Conservation (phyloP, 805 yeast genomes). For the Kregervanrija delftensis region DNA sequence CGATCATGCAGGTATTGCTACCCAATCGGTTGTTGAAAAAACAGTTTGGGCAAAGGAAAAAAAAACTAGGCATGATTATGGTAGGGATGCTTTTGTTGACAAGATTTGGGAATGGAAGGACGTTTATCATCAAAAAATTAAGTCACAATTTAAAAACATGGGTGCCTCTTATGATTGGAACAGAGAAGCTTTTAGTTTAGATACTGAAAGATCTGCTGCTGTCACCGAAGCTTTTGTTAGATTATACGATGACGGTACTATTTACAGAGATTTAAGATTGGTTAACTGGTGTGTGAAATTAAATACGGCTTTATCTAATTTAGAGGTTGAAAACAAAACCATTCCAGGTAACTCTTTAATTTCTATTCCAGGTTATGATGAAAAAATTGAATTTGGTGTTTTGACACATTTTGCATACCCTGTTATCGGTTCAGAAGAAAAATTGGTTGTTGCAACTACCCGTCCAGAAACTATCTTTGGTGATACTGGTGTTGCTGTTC, state of each 20-base stretch:
- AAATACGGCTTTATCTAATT: constrained; percentile 91
- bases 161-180: constrained; percentile 98
- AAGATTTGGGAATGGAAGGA: constrained; percentile 99
- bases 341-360: constrained; percentile 74
- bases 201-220: constrained; percentile 67
- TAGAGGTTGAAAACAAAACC: constrained; percentile 93
- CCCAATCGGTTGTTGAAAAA: constrained; percentile 97
- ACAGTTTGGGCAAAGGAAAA: constrained; percentile 83
- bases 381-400: constrained; percentile 92
- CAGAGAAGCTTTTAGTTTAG: constrained; percentile 89
- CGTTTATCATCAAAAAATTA: constrained; percentile 80
- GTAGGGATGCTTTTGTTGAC: constrained; percentile 82
- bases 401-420: constrained; percentile 92
- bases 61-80: constrained; percentile 89
- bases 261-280: constrained; percentile 87
- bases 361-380: constrained; percentile 84
- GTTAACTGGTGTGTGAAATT: constrained; percentile 95
- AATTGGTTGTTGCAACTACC: constrained; percentile 88
- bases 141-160: constrained; percentile 72
- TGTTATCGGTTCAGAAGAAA: constrained; percentile 81
- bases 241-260: constrained; percentile 89
- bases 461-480: constrained; percentile 99
- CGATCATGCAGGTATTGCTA: constrained; percentile 98
- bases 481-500: constrained; percentile 97
- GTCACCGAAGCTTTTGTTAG: constrained; percentile 89